Conservation (phyloP, 345 rosid species). For the Gossypium australe region DNA sequence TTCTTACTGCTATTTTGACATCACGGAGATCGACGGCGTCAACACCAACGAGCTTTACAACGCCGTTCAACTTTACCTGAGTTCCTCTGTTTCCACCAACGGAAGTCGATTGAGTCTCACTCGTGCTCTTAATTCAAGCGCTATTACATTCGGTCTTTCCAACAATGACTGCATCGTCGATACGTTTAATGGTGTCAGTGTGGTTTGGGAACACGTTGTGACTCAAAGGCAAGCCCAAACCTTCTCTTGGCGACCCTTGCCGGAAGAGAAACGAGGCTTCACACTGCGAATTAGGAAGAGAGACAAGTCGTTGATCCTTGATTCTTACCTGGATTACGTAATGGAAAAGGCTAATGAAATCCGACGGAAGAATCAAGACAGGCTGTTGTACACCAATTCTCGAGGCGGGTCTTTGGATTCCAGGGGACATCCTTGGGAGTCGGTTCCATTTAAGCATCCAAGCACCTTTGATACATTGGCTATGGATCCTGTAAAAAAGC, state of each 20-base stretch:
- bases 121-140: slow-evolving; percentile 80
- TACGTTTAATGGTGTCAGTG: slow-evolving; percentile 45
- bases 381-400: slow-evolving; percentile 75
- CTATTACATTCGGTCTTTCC: slow-evolving; percentile 81
- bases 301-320: slow-evolving; percentile 55
- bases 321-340: slow-evolving; percentile 59
- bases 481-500: slow-evolving; percentile 67
- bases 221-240: slow-evolving; percentile 75
- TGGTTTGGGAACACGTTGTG: slow-evolving; percentile 96
- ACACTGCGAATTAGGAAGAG: slow-evolving; percentile 66
- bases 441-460: slow-evolving; percentile 92
- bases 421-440: slow-evolving; percentile 96
- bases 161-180: slow-evolving; percentile 79
- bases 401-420: slow-evolving; percentile 87
- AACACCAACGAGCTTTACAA: slow-evolving; percentile 98
- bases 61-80: slow-evolving; percentile 97
- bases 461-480: slow-evolving; percentile 90
- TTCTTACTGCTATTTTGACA: slow-evolving; percentile 77
- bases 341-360: slow-evolving; percentile 80
- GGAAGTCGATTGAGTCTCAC: slow-evolving; percentile 85
- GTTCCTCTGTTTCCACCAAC: slow-evolving; percentile 65
- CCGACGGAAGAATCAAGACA: slow-evolving; percentile 60
- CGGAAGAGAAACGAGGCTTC: slow-evolving; percentile 96
- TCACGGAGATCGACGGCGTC: slow-evolving; percentile 92
- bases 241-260: slow-evolving; percentile 89